Conservation (phyloP, 805 yeast genomes). For the Maudiozyma saulgeensis region DNA sequence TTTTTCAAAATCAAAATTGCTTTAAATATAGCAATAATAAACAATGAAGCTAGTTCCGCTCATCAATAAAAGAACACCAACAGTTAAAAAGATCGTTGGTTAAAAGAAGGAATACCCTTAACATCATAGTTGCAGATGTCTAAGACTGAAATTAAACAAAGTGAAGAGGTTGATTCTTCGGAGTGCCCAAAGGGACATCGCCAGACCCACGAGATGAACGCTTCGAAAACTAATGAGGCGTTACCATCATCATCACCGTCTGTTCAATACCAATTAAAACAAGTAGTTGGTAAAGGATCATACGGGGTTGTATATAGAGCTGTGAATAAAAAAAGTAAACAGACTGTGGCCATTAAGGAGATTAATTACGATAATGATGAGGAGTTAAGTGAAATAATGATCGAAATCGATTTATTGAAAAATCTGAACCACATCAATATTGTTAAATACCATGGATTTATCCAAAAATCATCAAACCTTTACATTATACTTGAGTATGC, state of each 20-base stretch:
- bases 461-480: slow-evolving; percentile 54
- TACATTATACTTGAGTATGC: slow-evolving; percentile 75
- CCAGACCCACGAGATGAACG: not conserved
- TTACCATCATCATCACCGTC: not conserved
- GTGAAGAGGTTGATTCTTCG: too few relatives aligned
- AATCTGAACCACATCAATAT: slow-evolving; percentile 80
- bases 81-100: too few relatives aligned
- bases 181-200: not conserved
- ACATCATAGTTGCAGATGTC: not conserved
- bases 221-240: too few relatives aligned
- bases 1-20: too few relatives aligned
- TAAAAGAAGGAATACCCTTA: too few relatives aligned
- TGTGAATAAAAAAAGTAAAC: slow-evolving; percentile 51
- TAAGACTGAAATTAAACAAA: not conserved
- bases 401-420: slow-evolving; percentile 66
- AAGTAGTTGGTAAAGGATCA: slow-evolving; percentile 81
- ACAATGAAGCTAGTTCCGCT: too few relatives aligned
- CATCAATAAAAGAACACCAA: too few relatives aligned
- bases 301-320: slow-evolving; percentile 82
- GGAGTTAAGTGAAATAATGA: slow-evolving; percentile 48
- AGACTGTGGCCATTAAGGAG: slow-evolving; percentile 72
- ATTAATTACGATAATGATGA: slow-evolving; percentile 62
- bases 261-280: slow-evolving; percentile 41
- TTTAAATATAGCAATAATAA: too few relatives aligned
- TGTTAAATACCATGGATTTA: slow-evolving; percentile 85